Evolutionary conservation across 2,329 filamentous ascomycete genomes (phyloP).

Genomic region (Ceratocystis lukuohia): DNA sequence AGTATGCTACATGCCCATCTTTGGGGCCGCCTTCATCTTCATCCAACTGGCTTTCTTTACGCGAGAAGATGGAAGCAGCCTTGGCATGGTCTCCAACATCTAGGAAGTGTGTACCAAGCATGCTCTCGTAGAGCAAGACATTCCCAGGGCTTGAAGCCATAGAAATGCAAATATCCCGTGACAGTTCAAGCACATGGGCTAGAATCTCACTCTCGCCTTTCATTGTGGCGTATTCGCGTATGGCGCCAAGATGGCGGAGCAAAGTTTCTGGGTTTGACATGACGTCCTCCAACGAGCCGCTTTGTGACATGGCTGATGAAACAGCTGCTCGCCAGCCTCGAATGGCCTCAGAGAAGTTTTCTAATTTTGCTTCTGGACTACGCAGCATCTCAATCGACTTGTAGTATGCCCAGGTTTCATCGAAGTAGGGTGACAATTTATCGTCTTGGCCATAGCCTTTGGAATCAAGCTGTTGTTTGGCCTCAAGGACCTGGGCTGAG

Average conservation of each 20-base stretch:
- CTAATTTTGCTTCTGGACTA: neutral
- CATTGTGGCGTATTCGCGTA: constrained; percentile 39
- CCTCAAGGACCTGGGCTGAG: constrained; percentile 2
- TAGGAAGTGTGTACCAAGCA: constrained; percentile 40
- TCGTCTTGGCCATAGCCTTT: constrained; percentile 16
- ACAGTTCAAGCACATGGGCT: constrained; percentile 35
- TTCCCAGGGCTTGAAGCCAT: constrained; percentile 26
- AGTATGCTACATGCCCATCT: constrained; percentile 33
- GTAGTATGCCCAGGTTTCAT: constrained; percentile 18
- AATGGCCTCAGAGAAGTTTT: constrained; percentile 15
- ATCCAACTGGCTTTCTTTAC: constrained; percentile 39
- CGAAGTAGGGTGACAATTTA: constrained; percentile 14
- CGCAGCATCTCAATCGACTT: constrained; percentile 19
- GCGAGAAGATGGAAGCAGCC: constrained; percentile 37
- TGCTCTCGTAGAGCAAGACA: constrained; percentile 34
- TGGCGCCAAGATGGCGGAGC: constrained; percentile 36
- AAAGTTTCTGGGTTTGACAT: constrained; percentile 33
- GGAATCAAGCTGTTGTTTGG: constrained; percentile 10
- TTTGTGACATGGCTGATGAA: constrained; percentile 15
- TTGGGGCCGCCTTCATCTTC: constrained; percentile 28
- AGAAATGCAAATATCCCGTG: constrained; percentile 29
- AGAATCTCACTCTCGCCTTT: constrained; percentile 37
- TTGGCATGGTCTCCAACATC: constrained; percentile 39
- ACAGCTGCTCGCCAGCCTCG: constrained; percentile 16
- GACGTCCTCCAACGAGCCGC: constrained; percentile 18